Base-by-base conservation (phyloP, 352 stramenopile species). In the Phytopythium sindhum region DNA sequence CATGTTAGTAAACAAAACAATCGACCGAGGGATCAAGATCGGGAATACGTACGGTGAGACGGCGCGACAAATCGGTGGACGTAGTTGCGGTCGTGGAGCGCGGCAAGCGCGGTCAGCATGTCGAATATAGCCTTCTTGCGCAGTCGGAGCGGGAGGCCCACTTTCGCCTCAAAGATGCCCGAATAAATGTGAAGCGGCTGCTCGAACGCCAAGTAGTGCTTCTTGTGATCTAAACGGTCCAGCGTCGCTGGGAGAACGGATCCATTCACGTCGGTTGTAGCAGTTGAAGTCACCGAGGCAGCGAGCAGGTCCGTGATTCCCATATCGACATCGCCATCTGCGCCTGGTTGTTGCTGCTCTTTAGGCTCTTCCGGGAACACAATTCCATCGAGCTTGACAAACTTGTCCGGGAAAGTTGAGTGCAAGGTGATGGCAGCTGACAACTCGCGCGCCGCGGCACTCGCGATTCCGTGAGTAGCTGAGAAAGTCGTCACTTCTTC, bases 161-260 rank as follows among this genome's bases (percentile, higher is more conserved):
- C 50, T 28, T 76, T 82, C 4, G 84, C 75, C 58, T 96, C 86
- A 37, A 91, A 78, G 55, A 94, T 77, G 6, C 82, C 81, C 7
- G 85, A 86, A 42, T 89, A 84, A 64, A 90, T 79, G 65, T 96
- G 85, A 55, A 93, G 58, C 1, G 87, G 87, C 57, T 92, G 78
- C 61, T 91, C 84, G 45, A 91, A 94, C 26, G 81, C 84, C 33
- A 92, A 68, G 61, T 93, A 96, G 60, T 96, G 82, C 37, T 77
- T 81, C 33, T 72, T 57, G 24, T 37, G 63, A 10, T 75, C 48
- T 29, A 93, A 47, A 2, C 67, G 72, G 45, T 75, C 73, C 23
- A 80, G 63, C 0, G 69, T 68, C 65, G 74, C 62, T 35, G 72
- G 67, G 10, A 74, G 26, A 26, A 58, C 56, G 57, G 72, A 71